Evolutionary conservation across 75 land plant genomes (phyloP), one percentile per base, ranked within the genome.

Genomic region (Sequoiadendron giganteum): DNA sequence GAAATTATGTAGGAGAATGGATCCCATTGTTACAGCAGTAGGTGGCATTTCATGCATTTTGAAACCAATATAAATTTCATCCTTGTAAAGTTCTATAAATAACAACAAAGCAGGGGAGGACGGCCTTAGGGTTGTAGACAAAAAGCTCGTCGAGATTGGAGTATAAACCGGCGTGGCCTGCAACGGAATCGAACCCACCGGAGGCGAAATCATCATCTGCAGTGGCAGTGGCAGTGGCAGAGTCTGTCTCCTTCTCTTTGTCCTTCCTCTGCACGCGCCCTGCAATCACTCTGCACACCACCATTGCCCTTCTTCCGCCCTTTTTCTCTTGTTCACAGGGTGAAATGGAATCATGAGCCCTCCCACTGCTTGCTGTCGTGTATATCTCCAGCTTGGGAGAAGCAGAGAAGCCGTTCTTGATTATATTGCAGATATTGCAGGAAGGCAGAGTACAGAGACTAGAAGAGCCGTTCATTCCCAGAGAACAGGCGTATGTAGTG

Each of bases 261-360:
- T 81, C 25, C 85, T 34, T 90, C 92, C 4, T 85, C 86, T 65
- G 86, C 84, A 97, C 92, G 32, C 95, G 84, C 6, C 99, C 99
- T 18, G 99, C 99, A 18, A 97, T 96, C 42, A 97, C 98, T n/a
- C 99, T 91, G 87, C 99, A 97, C 10, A 97, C 96, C 36, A 97
- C 85, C 99, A 97, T 97, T 25, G 99, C 98, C 83, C 94, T 89
- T 48, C 91, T 90, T 43, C 79, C 87, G 25, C 47, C 70, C 83
- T 40, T 90, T 14, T 39, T 94, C 88, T 88, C 85, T 89, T 30
- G 91, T 90, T 32, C 91, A 1, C 52, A 49, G 52, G 52, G 68
- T 56, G 91, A 43, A 86, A 86, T 40, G 55, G 73, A 78, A 42
- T 95, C 95, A 78, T 97, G 99, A 38, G 99, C 98, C 85, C 91